Percentiles rank a stretch among this genome's conserved stretches.
Evolutionary conservation across 176 grass and related monocot species (phyloP).

Genomic region (Oryza punctata): DNA sequence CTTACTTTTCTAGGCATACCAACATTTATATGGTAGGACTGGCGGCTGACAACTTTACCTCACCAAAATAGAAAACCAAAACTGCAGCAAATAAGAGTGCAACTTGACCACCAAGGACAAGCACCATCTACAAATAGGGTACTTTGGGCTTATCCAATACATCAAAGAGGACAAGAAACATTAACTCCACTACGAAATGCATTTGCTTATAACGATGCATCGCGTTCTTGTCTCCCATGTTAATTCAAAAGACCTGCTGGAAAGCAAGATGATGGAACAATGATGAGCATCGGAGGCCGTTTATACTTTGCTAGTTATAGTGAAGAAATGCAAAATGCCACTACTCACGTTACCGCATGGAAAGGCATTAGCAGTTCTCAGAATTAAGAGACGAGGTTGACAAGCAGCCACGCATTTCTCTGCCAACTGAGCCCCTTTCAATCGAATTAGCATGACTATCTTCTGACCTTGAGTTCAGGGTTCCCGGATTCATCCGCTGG

Average conservation of each 20-base stretch:
- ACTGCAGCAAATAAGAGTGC: slow-evolving; percentile 51
- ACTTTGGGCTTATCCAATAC: slow-evolving; percentile 50
- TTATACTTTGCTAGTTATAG: background rate
- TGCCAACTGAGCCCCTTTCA: slow-evolving; percentile 45
- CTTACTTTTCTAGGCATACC: slow-evolving; percentile 46
- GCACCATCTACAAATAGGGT: slow-evolving; percentile 49
- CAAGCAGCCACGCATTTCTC: slow-evolving; percentile 43
- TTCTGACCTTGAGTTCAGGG: slow-evolving; percentile 61
- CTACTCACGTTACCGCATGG: slow-evolving; percentile 21
- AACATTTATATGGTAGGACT: slow-evolving; percentile 47
- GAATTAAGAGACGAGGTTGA: slow-evolving; percentile 51
- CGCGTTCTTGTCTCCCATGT: slow-evolving; percentile 19
- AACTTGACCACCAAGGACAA: slow-evolving; percentile 32
- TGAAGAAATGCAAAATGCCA: background rate
- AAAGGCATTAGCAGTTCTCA: slow-evolving; percentile 59
- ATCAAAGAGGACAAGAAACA: slow-evolving; percentile 18
- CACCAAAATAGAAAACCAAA: slow-evolving; percentile 59
- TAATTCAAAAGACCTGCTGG: slow-evolving; percentile 46
- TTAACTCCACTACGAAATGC: slow-evolving; percentile 34
- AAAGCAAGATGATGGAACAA: background rate
- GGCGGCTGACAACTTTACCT: slow-evolving; percentile 27
- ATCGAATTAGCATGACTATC: slow-evolving; percentile 57
- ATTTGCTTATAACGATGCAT: slow-evolving; percentile 18
- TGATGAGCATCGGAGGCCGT: background rate
- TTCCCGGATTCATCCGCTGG: slow-evolving; percentile 80